These are phyloP conservation scores for Thalassiosira exigua DNA, from an alignment of 352 stramenopile genomes.

Conservation along the genomic window DNA sequence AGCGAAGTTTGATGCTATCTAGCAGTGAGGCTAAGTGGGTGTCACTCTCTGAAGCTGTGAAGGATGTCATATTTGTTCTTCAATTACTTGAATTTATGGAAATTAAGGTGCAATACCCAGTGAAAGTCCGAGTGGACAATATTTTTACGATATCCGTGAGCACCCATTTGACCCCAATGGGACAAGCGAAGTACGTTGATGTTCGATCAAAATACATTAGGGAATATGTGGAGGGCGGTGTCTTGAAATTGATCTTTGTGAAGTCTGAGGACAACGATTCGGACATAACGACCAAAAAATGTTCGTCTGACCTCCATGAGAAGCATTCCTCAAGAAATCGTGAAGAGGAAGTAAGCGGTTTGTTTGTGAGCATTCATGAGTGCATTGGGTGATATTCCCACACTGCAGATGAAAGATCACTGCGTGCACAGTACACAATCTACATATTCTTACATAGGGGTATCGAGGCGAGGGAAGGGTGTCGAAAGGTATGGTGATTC, in stretches of 20 bases:
- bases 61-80: slow-evolving; percentile 30
- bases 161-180: slow-evolving; percentile 14
- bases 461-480: too few relatives aligned
- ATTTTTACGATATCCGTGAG: slow-evolving; percentile 34
- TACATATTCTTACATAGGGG: too few relatives aligned
- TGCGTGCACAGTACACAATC: background rate
- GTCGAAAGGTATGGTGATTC: background rate
- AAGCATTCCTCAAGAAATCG: background rate
- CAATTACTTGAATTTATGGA: slow-evolving; percentile 21
- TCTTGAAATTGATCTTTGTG: slow-evolving; percentile 36
- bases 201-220: slow-evolving; percentile 21
- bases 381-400: background rate
- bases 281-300: slow-evolving; percentile 48
- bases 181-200: slow-evolving; percentile 43
- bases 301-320: background rate
- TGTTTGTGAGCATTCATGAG: background rate
- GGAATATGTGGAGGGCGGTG: slow-evolving; percentile 18
- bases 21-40: slow-evolving; percentile 37
- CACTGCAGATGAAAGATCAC: background rate
- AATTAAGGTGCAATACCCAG: slow-evolving; percentile 33
- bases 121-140: slow-evolving; percentile 50
- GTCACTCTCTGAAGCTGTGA: slow-evolving; percentile 22
- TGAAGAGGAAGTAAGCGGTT: background rate
- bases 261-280: slow-evolving; percentile 11
- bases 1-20: too few relatives aligned